Evolutionary conservation across 257 asterid species (phyloP).

Genomic region (Datura wrightii): DNA sequence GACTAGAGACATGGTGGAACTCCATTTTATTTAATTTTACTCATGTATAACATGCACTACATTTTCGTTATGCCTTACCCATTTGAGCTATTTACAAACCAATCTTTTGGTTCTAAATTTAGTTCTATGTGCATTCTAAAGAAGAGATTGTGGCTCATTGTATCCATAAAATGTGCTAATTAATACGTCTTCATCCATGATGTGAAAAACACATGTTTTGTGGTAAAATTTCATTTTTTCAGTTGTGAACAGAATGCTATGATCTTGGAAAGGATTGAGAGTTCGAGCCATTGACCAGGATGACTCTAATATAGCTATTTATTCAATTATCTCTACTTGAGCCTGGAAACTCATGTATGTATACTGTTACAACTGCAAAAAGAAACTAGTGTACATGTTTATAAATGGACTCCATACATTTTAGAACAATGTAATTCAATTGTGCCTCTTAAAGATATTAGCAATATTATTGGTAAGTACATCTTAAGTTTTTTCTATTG

Average conservation of each 20-base stretch:
- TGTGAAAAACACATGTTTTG: neutral
- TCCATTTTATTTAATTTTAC: neutral
- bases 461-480: too few relatives aligned
- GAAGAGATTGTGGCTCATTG: neutral
- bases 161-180: neutral
- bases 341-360: neutral
- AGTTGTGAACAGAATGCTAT: neutral
- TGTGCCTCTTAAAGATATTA: too few relatives aligned
- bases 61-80: neutral
- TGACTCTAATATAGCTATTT: neutral
- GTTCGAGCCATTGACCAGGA: neutral
- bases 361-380: constrained; percentile 5
- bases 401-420: neutral
- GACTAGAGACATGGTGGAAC: neutral
- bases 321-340: neutral
- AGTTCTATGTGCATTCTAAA: neutral
- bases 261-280: neutral
- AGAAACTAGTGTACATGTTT: neutral
- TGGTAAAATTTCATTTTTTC: neutral
- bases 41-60: neutral
- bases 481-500: too few relatives aligned
- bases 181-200: neutral
- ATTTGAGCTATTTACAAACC: neutral
- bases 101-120: neutral
- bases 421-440: too few relatives aligned